Percentiles rank a stretch among this genome's conserved stretches.
phyloP scores from a whole-genome alignment of 352 stramenopile genomes.

The Phytopythium litorale region DNA sequence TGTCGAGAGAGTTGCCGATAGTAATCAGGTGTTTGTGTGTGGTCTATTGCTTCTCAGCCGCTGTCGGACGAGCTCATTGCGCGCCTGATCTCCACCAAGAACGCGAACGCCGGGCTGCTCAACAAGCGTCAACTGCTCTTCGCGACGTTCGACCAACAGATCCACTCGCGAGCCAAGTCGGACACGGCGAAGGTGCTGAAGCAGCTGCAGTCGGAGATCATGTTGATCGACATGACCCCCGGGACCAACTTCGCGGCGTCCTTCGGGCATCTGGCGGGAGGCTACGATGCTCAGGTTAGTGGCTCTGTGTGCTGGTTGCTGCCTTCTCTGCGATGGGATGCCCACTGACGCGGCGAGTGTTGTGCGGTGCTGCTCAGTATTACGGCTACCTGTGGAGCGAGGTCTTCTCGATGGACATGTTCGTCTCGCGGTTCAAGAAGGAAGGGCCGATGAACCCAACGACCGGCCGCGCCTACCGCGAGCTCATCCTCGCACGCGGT shows the following conservation, averaged over 20 bases:
- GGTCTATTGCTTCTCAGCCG: conserved; percentile 33
- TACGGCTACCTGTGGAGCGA: conserved; percentile 91
- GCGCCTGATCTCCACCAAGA: conserved; percentile 83
- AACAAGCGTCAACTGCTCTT: conserved; percentile 85
- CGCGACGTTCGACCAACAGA: conserved; percentile 83
- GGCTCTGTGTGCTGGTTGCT: neutral
- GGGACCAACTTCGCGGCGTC: conserved; percentile 81
- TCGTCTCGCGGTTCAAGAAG: conserved; percentile 83
- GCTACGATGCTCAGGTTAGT: conserved; percentile 45
- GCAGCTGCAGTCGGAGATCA: conserved; percentile 82
- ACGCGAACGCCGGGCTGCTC: conserved; percentile 74
- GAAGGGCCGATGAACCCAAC: conserved; percentile 79
- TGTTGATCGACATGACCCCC: conserved; percentile 84
- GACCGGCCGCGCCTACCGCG: conserved; percentile 80
- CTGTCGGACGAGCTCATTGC: conserved; percentile 80
- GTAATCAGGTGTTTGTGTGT: conserved; percentile 6
- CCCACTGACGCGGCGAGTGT: neutral
- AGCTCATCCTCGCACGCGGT: conserved; percentile 84
- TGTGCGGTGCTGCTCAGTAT: conserved; percentile 35
- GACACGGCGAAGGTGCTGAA: conserved; percentile 78
- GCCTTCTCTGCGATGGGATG: neutral
- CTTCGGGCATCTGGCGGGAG: conserved; percentile 79
- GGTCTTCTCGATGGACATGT: conserved; percentile 90
- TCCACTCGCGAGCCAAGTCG: conserved; percentile 78
- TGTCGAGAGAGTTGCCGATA: neutral